Evolutionary conservation across 169 alveolate genomes (phyloP), one percentile per base, ranked within the genome.

Genomic region (Eimeria acervulina): DNA sequence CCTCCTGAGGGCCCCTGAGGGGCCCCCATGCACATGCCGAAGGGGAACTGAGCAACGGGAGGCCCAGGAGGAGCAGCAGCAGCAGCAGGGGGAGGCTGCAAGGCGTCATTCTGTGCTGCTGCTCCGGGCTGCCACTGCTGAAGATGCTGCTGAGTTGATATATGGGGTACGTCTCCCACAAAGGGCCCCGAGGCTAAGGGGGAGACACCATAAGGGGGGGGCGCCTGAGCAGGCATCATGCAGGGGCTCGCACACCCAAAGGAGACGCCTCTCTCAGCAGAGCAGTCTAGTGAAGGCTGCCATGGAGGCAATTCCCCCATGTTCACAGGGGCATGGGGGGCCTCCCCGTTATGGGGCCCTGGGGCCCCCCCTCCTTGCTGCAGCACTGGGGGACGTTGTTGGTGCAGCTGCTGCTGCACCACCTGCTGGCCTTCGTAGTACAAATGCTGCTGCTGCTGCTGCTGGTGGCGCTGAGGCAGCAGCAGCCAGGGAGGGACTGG

Each of bases 361-460:
- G 72, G 38, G 12, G 52, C 84, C 63, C 36, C 63, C 15, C 72
- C 51, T 6, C 78, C 76, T 36, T 83, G 92, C 70, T 47, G 76
- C 72, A 83, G 76, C 31, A 36, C 72, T n/a, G 28, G 92, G 21
- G 92, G 47, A 15, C 92, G 92, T 55, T 83, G 92, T 23, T 51
- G 92, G 47, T n/a, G 92, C 78, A 52, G 70, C 76, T 26, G 92
- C 92, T 83, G 92, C 76, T 83, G 92, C 47, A 83, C 76, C 92
- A 55, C 47, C 76, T 42, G 92, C 76, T 83, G 92, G 76, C 76
- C 76, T 31, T 83, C 92, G 76, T 83, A 83, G 52, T 83, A 83
- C 28, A 83, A 52, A 63, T 51, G 92, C 92, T 83, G 92, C 52
- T 83, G 92, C 76, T 51, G 38, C 44, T 47, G 76, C 36, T 78